A percentile compares a stretch with the other conserved stretches of the same genome.
Evolutionary conservation across 2,329 filamentous ascomycete species (phyloP).

Genomic region (Volutella citrinella): DNA sequence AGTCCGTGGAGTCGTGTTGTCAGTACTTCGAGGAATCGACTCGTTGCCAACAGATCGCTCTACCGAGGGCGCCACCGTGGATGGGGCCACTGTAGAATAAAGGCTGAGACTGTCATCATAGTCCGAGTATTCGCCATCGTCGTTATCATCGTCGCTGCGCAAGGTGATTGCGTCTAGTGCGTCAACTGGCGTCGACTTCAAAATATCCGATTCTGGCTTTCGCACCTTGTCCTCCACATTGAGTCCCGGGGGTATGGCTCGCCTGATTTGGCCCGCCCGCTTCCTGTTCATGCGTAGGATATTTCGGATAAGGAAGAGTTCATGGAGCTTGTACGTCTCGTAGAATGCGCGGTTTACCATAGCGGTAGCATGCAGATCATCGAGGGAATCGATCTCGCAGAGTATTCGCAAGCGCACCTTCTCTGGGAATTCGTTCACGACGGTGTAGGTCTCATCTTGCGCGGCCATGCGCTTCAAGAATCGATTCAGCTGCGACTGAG

Average conservation of each 20-base stretch:
- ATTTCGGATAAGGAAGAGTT: slow-evolving; percentile 36
- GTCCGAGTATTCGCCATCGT: slow-evolving; percentile 21
- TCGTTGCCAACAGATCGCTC: too few species aligned
- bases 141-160: slow-evolving; percentile 27
- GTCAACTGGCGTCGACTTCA: slow-evolving; percentile 27
- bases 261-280: slow-evolving; percentile 13
- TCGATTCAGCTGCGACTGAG: slow-evolving; percentile 30
- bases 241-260: slow-evolving; percentile 19
- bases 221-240: slow-evolving; percentile 34
- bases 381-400: slow-evolving; percentile 34
- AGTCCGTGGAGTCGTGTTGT: slow-evolving; percentile 16
- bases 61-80: slow-evolving; percentile 11
- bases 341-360: slow-evolving; percentile 43
- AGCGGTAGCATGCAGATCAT: slow-evolving; percentile 42
- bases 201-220: slow-evolving; percentile 26
- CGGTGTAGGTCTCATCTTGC: slow-evolving; percentile 28
- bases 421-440: slow-evolving; percentile 33
- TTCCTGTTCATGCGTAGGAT: slow-evolving; percentile 30
- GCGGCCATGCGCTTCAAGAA: slow-evolving; percentile 32
- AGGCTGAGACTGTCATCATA: slow-evolving; percentile 23
- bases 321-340: slow-evolving; percentile 42
- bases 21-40: too few species aligned
- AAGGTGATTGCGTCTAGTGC: slow-evolving; percentile 28
- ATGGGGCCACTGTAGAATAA: slow-evolving; percentile 17
- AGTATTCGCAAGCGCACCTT: slow-evolving; percentile 39